phyloP scores from a whole-genome alignment of 2,329 filamentous ascomycete species.

The Ophiostoma montium region DNA sequence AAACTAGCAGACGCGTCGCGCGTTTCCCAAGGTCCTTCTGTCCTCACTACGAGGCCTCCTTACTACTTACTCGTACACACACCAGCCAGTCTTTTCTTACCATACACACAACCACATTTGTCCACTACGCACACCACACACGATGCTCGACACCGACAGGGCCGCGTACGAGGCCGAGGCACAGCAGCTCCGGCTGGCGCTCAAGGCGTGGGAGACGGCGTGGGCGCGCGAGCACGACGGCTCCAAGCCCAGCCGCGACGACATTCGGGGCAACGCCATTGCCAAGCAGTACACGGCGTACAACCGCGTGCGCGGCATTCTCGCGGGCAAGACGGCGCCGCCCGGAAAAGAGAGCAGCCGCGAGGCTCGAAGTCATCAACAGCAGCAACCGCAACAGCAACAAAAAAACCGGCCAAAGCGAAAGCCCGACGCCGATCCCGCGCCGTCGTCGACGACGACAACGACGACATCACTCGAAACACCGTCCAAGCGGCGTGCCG shows the following conservation, averaged over 20 bases:
- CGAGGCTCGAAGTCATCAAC: conserved; percentile 9
- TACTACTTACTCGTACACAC: no score
- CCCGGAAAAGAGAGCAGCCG: neutral
- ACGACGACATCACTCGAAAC: conserved; percentile 30
- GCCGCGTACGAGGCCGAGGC: conserved; percentile 34
- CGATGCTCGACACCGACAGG: conserved; percentile 33
- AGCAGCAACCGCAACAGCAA: conserved; percentile 20
- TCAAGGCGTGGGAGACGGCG: conserved; percentile 61
- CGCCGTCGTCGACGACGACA: no score
- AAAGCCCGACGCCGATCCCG: conserved; percentile 21
- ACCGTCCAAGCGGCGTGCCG: conserved; percentile 22
- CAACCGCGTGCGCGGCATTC: conserved; percentile 46
- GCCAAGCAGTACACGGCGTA: conserved; percentile 67
- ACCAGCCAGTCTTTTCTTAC: no score
- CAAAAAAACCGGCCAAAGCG: no score
- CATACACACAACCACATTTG: neutral
- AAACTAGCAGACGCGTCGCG: no score
- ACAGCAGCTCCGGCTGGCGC: conserved; percentile 45
- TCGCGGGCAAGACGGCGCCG: conserved; percentile 34
- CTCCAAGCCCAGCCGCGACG: conserved; percentile 55
- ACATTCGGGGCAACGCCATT: conserved; percentile 63
- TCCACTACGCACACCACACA: no score
- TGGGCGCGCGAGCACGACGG: conserved; percentile 51
- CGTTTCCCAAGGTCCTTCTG: no score
- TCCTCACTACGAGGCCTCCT: no score